These are phyloP conservation scores for Flagelloscypha sp. DNA, from an alignment of 768 basidiomycete genomes.

Conservation along the genomic window DNA sequence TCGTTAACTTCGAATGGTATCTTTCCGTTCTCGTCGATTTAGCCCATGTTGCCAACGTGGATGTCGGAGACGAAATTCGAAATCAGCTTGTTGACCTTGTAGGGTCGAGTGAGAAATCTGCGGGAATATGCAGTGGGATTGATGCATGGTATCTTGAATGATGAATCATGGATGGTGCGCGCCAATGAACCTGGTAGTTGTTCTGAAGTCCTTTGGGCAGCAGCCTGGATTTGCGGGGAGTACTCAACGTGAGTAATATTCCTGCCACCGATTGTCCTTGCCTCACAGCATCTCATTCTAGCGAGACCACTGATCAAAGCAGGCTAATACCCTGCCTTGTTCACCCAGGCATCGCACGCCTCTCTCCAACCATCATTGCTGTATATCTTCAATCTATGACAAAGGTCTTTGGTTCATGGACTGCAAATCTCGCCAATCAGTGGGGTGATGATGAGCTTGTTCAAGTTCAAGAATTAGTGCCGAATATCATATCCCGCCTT, in stretches of 20 bases:
- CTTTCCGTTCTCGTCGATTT: constrained; percentile 90
- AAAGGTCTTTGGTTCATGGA: constrained; percentile 86
- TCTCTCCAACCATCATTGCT: constrained; percentile 58
- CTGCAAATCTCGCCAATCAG: constrained; percentile 59
- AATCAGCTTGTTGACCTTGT: constrained; percentile 84
- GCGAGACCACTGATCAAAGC: constrained; percentile 73
- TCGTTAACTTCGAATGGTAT: constrained; percentile 96
- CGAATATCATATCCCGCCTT: constrained; percentile 51
- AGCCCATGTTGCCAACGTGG: constrained; percentile 75
- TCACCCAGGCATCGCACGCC: constrained; percentile 44
- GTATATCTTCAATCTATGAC: constrained; percentile 76
- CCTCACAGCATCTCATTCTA: constrained; percentile 19
- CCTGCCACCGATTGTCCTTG: background rate
- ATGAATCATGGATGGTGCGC: constrained; percentile 65
- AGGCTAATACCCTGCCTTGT: constrained; percentile 66
- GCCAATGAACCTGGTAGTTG: constrained; percentile 66
- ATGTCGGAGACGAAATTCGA: constrained; percentile 69
- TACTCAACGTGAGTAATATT: constrained; percentile 64
- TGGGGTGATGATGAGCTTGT: constrained; percentile 72
- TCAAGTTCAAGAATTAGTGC: constrained; percentile 57
- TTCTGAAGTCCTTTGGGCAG: constrained; percentile 84
- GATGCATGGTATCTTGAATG: constrained; percentile 73
- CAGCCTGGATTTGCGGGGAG: constrained; percentile 96
- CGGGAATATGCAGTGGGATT: constrained; percentile 76
- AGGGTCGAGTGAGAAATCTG: constrained; percentile 67